These are phyloP conservation scores for Candida maesae DNA, from an alignment of 805 yeast genomes.

Conservation along the genomic window DNA sequence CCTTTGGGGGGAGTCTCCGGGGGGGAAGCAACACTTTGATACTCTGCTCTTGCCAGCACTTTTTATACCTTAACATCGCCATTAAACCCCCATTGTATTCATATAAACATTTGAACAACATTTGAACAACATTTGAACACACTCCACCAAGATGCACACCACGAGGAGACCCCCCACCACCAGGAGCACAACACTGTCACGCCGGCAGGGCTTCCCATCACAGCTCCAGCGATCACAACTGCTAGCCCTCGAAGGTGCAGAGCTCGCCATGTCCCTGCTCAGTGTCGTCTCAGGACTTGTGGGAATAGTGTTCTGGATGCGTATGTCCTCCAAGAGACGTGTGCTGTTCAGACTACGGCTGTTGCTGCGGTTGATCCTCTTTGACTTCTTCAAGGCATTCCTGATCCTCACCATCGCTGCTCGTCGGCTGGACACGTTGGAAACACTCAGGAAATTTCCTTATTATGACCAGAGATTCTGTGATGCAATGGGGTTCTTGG, in stretches of 20 bases:
- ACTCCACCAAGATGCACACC: too few relatives aligned
- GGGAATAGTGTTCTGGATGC: slow-evolving; percentile 19
- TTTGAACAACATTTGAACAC: too few relatives aligned
- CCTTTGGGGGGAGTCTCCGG: too few relatives aligned
- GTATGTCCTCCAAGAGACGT: slow-evolving; percentile 22
- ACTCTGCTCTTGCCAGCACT: too few relatives aligned
- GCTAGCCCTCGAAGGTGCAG: slow-evolving; percentile 11
- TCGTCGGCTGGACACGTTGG: slow-evolving; percentile 4
- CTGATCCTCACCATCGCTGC: slow-evolving; percentile 5
- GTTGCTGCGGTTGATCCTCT: slow-evolving; percentile 14
- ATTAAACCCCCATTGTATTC: too few relatives aligned
- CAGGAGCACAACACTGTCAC: too few relatives aligned
- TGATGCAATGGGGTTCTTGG: slow-evolving; percentile 21
- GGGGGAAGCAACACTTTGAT: too few relatives aligned
- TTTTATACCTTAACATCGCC: too few relatives aligned
- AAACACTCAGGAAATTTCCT: not conserved
- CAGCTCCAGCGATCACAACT: too few relatives aligned
- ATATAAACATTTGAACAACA: too few relatives aligned
- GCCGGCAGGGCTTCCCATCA: too few relatives aligned
- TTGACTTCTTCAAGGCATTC: slow-evolving; percentile 20
- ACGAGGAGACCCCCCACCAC: too few relatives aligned
- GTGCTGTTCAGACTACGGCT: slow-evolving; percentile 22
- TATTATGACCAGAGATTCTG: slow-evolving; percentile 10
- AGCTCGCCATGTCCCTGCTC: slow-evolving; percentile 10
- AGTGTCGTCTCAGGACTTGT: slow-evolving; percentile 17